Base-by-base conservation (phyloP, 768 basidiomycete genomes). In the Boletus vermiculosoides region DNA sequence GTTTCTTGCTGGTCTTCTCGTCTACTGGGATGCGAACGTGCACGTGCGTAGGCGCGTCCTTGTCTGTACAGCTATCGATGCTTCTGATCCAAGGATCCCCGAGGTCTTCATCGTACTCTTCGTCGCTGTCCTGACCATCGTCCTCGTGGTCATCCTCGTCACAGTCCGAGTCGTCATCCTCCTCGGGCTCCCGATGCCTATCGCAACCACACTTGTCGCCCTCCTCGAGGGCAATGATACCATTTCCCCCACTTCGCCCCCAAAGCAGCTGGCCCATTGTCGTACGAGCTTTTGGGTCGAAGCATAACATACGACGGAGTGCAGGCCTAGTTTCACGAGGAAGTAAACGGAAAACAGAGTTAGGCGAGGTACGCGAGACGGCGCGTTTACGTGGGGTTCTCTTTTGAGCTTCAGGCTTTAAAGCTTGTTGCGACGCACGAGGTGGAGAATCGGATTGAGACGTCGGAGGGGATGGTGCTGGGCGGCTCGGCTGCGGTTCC, bases 301-400 rank as follows among this genome's bases (percentile, higher is more conserved):
- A 83, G 64, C 85, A 87, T 63, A 99, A 78, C 97, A 99, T 99
- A 52, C 94, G 84, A 56, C 93, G 89, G 57, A 99, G 80, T 15
- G 90, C 92, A 8, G 87, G 81, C 40, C 97, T 84, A 15, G 93
- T 86, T 75, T 99, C 96, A 52, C 97, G 87, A 2, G 97, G 97
- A 23, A 99, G 81, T 11, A 98, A 80, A 20, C 96, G 86, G 80
- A 99, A 98, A 67, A 99, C 97, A 9, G 93, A 94, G 71, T 98
- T 96, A 28, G 70, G 71, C 3, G 72, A 72, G 4, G 71, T 68
- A 25, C 45, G 31, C 13, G 72, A 73, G 6, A 40, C 39, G 0
- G 63, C 22, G 13, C 70, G 71, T 45, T 62, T 58, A 28, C 70
- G 70, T 4, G 55, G 23, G 6, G 34, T 42, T 22, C 45, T 52